Evolutionary conservation across 75 land plant species (phyloP).

Genomic region (Azolla pinnata): DNA sequence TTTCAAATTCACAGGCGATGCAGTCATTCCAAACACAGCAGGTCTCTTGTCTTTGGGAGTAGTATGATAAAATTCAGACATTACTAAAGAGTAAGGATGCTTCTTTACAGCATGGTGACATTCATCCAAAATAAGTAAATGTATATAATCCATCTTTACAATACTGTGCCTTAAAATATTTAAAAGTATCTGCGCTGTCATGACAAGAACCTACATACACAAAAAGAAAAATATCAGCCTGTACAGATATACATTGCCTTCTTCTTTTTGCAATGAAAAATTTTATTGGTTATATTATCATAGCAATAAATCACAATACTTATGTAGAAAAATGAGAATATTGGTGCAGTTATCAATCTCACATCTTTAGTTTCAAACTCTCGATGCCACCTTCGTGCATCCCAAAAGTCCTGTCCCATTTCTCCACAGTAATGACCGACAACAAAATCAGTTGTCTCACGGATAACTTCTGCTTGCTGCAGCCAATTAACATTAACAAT

Average conservation of each 20-base stretch:
- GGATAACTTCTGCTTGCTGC: conserved; percentile 98
- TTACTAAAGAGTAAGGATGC: conserved; percentile 97
- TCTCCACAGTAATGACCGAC: conserved; percentile 99
- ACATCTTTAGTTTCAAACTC: conserved; percentile 96
- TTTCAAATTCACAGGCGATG: conserved; percentile 96
- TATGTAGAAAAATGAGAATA: no score
- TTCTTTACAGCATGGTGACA: conserved; percentile 99
- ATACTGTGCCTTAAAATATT: conserved; percentile 97
- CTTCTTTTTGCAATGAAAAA: background rate
- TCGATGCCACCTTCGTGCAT: conserved; percentile 93
- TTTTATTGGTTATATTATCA: no score
- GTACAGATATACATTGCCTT: background rate
- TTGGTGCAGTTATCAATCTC: no score
- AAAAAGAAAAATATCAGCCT: no score
- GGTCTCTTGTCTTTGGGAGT: conserved; percentile 88
- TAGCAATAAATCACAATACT: no score
- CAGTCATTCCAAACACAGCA: conserved; percentile 99
- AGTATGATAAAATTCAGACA: conserved; percentile 97
- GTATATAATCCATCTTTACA: conserved; percentile 80
- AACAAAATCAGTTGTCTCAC: conserved; percentile 58
- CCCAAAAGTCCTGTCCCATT: conserved; percentile 99
- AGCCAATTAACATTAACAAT: background rate
- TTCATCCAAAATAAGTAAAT: conserved; percentile 95
- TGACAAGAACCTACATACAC: conserved; percentile 95
- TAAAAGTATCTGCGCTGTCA: conserved; percentile 98